Percentiles rank a stretch among this genome's conserved stretches.
Conservation (phyloP, 305 asterid genomes). For the Solanum hybrid region DNA sequence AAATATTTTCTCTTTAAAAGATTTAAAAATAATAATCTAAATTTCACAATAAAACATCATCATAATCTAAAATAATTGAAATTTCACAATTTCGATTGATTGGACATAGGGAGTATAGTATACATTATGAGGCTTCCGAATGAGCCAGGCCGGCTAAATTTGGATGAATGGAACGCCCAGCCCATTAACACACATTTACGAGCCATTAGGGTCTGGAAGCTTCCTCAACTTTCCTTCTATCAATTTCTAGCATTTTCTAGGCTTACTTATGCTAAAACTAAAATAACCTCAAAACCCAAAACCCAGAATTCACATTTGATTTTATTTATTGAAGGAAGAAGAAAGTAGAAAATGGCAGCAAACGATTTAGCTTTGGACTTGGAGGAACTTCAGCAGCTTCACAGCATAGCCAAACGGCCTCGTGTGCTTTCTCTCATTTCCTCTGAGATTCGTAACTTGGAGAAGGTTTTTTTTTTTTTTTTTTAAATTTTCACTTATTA, state of each 20-base stretch:
- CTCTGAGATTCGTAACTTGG: conserved; percentile 52
- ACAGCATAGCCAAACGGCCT: conserved; percentile 70
- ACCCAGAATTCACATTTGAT: not conserved
- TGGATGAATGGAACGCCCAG: not conserved
- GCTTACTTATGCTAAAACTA: too few relatives aligned
- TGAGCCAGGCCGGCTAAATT: not conserved
- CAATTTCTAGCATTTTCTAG: conserved; percentile 2
- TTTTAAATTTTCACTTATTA: not conserved
- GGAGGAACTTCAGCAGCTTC: conserved; percentile 73
- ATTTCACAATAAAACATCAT: too few relatives aligned
- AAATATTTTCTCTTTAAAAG: not conserved
- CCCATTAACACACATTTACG: not conserved
- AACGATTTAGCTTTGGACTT: conserved; percentile 57
- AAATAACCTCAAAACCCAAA: not conserved
- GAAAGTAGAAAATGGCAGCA: conserved; percentile 40
- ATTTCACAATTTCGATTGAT: not conserved
- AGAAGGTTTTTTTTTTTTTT: conserved; percentile 36
- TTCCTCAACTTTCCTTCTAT: not conserved
- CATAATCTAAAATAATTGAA: too few relatives aligned
- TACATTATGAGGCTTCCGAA: not conserved
- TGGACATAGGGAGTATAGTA: not conserved
- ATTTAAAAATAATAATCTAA: too few relatives aligned
- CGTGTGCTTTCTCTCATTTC: conserved; percentile 63
- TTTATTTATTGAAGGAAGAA: not conserved
- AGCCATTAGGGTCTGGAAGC: not conserved